Base-by-base conservation (phyloP, 73 alveolate species). In the Paraurostyla sp. region DNA sequence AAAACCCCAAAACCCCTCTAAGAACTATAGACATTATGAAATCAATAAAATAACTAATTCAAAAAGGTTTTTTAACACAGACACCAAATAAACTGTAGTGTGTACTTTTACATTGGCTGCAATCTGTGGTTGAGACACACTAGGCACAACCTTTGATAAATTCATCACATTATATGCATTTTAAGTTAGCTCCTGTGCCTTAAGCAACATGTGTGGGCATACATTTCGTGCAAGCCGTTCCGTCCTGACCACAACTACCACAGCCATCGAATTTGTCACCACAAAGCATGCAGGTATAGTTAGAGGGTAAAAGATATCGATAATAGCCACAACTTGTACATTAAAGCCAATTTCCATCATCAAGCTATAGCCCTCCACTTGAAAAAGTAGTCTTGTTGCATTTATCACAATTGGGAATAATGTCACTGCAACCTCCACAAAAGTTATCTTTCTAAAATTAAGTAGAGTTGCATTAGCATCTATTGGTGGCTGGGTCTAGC, bases 241-340 rank as follows among this genome's bases (percentile, higher is more conserved):
- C 82, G 41, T 25, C 82, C 42, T 18, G 6, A 38, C 82, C 82
- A 65, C 82, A 65, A 30, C 58, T 65, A 22, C 60, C 82, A 65
- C 82, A 65, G 41, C 46, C 46, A 32, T 9, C 54, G 23, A 65
- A 65, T 38, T 65, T 65, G 13, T 18, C 18, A 3, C 20, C 18
- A 22, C 82, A 65, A 2, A 38, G 32, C 13, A 65, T 23, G 25
- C 82, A 65, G 36, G 82, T 22, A 32, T 65, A 65, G 23, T 65
- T 65, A 16, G 58, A 9, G 9, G 82, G 1, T 1, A 33, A 16
- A 1, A 65, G 32, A 22, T 22, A 65, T 15, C 41, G 16, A 40
- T 65, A 35, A 22, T 65, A 65, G 1, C 82, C 82, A 22, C 82
- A 65, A 65, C 18, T 38, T 16, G 32, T 35, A 36, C 58, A 65